Base-by-base conservation (phyloP, 2,329 filamentous ascomycete genomes). In the Epichloe uncinata region DNA sequence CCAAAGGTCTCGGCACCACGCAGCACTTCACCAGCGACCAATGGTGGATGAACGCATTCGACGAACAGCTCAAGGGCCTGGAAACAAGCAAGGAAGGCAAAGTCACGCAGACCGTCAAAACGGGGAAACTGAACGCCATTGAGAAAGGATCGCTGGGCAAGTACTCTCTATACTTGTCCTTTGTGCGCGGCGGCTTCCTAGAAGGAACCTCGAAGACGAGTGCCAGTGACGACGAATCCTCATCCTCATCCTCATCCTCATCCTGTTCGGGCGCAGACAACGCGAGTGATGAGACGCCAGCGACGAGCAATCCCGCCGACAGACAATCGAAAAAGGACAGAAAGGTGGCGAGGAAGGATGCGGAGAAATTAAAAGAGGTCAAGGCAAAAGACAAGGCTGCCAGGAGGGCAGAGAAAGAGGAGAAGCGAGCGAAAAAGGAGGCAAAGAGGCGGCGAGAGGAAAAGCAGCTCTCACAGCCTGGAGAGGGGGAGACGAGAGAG, bases 1-100 rank as follows among this genome's bases (percentile, higher is more conserved):
- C 78, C 30, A 74, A 86, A 48, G 91, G 91, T 22, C 73, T 97
- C 5, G 91, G 91, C 49, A 82, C 86, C 63, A 88, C 87, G 65
- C 73, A 75, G 51, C 77, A 81, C 54, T 74, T 74, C 54, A 78
- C 76, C 20, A 78, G 74, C 58, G 91, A 96, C 63, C 89, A 95
- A 65, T 98, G 93, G 93, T 98, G 93, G 93, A 75, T 95, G 67
- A 84, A 87, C 52, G 93, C 93, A 11, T 96, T 95, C 58, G 91
- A 97, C 67, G 83, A 89, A 63, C 89, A 90, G 50, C 71, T 96
- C 56, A 85, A 93, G 66, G 85, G 84, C 3, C 75, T 95, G 48
- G 84, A 86, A 62, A 81, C 77, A 1, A 73, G 74, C 22, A 73
- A 73, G 56, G 67, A 77, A 56, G 74, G 79, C 48, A 69, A 72